Percentiles rank a stretch among this genome's conserved stretches.
Evolutionary conservation across 208 protist species (phyloP).

Genomic region (Leishmania arabica): DNA sequence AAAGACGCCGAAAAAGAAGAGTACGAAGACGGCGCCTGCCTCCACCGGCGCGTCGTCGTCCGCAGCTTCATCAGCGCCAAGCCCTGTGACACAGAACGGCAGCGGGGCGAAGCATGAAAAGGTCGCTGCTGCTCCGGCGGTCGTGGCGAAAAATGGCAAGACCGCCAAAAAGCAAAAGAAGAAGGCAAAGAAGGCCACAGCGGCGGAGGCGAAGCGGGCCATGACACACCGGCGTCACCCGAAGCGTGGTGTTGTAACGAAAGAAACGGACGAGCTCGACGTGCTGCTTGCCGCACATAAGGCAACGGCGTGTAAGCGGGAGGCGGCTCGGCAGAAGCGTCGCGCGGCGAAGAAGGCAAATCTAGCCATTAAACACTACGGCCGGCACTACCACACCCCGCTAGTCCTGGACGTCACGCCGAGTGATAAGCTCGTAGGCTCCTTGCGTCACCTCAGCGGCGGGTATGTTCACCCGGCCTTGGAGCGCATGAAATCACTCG

Average conservation of each 20-base stretch:
- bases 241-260: slow-evolving; percentile 43
- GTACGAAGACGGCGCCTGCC: neutral
- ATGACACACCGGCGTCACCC: slow-evolving; percentile 82
- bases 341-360: slow-evolving; percentile 63
- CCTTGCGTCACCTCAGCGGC: slow-evolving; percentile 77
- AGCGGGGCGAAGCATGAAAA: neutral
- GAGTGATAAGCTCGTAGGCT: slow-evolving; percentile 74
- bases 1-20: slow-evolving; percentile 26
- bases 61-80: neutral
- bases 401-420: slow-evolving; percentile 76
- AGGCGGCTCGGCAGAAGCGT: slow-evolving; percentile 41
- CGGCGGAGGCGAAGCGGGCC: slow-evolving; percentile 44
- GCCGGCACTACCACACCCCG: slow-evolving; percentile 82
- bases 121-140: neutral
- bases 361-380: slow-evolving; percentile 78
- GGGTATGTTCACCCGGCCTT: slow-evolving; percentile 72
- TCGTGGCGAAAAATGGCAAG: slow-evolving; percentile 5
- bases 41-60: neutral
- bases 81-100: neutral
- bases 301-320: slow-evolving; percentile 40
- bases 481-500: slow-evolving; percentile 90
- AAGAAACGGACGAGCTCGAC: slow-evolving; percentile 66
- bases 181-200: slow-evolving; percentile 32
- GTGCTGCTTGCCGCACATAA: slow-evolving; percentile 45
- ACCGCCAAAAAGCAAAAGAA: slow-evolving; percentile 31